phyloP scores from a whole-genome alignment of 371 early-diverging fungal genomes.

The Agmasoma carcini region DNA sequence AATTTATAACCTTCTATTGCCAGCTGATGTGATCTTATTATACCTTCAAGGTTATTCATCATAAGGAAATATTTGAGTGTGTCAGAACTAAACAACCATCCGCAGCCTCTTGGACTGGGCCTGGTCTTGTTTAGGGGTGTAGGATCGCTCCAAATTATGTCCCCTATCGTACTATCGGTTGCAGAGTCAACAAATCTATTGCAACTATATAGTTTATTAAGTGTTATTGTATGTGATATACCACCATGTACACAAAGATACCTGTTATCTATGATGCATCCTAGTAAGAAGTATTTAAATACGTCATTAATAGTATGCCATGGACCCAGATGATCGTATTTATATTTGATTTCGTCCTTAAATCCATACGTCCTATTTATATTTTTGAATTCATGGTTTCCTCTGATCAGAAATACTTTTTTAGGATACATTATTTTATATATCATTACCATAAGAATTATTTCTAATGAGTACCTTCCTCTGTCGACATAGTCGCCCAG shows the following conservation, averaged over 20 bases:
- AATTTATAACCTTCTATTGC: constrained; percentile 53
- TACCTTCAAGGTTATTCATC: constrained; percentile 42
- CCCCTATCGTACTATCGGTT: constrained; percentile 30
- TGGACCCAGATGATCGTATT: constrained; percentile 33
- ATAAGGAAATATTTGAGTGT: constrained; percentile 48
- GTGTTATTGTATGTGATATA: constrained; percentile 48
- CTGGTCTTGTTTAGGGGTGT: constrained; percentile 23
- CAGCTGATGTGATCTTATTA: constrained; percentile 53
- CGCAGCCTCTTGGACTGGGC: constrained; percentile 47
- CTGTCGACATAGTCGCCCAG: constrained; percentile 54
- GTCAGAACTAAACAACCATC: constrained; percentile 51
- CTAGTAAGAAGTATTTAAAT: constrained; percentile 46
- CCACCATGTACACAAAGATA: constrained; percentile 54
- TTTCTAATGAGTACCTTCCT: constrained; percentile 49
- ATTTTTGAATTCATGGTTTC: constrained; percentile 52
- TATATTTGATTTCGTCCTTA: constrained; percentile 48
- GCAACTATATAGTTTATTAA: constrained; percentile 43
- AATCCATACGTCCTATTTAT: constrained; percentile 53
- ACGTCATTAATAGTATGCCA: constrained; percentile 49
- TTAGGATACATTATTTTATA: constrained; percentile 52
- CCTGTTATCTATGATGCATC: constrained; percentile 47
- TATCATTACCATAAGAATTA: constrained; percentile 47
- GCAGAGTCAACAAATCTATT: constrained; percentile 41
- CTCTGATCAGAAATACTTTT: constrained; percentile 47
- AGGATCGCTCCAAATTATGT: constrained; percentile 54